Percentiles rank a stretch among this genome's conserved stretches.
Evolutionary conservation across 1,284 basidiomycete genomes (phyloP).

Genomic region (Ustilago esculenta): DNA sequence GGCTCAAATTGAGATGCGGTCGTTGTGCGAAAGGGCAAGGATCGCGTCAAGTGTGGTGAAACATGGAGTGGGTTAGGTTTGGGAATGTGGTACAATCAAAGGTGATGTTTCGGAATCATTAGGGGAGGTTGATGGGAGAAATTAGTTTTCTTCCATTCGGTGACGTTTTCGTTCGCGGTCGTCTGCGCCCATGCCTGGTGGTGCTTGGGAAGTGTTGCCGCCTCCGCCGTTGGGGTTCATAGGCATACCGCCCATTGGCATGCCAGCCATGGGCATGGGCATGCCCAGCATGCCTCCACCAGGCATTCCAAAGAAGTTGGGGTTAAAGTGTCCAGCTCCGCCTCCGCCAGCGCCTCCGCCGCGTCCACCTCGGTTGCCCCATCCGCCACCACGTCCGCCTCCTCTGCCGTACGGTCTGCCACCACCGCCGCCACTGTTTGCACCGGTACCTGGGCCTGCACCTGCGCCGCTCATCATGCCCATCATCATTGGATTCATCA

Average conservation of each 20-base stretch:
- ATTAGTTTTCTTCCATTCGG: conserved; percentile 50
- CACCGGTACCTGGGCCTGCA: conserved; percentile 18
- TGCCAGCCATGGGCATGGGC: conserved; percentile 31
- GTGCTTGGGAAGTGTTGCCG: too few species aligned
- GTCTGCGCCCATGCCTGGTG: conserved; percentile 10
- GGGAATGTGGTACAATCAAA: too few species aligned
- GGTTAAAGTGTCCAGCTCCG: conserved; percentile 39
- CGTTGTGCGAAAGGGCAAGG: too few species aligned
- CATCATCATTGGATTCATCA: conserved; percentile 61
- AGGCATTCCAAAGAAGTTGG: conserved; percentile 51
- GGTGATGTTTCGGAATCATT: neutral
- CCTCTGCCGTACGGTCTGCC: conserved; percentile 35
- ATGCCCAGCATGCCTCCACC: conserved; percentile 43
- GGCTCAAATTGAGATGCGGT: too few species aligned
- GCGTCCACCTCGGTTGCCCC: conserved; percentile 19
- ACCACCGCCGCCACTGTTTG: conserved; percentile 23
- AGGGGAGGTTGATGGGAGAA: neutral
- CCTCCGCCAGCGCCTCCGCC: conserved; percentile 12
- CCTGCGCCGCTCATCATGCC: conserved; percentile 45
- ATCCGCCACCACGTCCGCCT: conserved; percentile 17
- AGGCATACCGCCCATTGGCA: conserved; percentile 18
- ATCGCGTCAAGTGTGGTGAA: too few species aligned
- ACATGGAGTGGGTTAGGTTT: too few species aligned
- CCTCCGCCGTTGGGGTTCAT: conserved; percentile 2
- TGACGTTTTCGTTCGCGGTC: conserved; percentile 55